phyloP scores from a whole-genome alignment of 768 basidiomycete species.

The Pisolithus sp. region DNA sequence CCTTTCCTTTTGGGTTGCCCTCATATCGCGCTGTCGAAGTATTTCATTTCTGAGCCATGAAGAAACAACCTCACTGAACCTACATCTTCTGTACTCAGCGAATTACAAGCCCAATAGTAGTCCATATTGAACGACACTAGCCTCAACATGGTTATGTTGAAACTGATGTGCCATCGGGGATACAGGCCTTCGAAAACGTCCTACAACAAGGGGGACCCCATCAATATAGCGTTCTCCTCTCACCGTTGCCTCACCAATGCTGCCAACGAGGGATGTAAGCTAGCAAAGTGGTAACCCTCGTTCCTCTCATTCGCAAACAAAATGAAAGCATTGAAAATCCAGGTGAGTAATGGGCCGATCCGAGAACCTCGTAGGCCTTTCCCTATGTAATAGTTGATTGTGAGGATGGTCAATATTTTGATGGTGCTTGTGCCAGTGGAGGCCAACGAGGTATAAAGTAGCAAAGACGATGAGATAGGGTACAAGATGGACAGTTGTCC shows the following conservation, averaged over 20 bases:
- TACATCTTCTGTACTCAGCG: conserved; percentile 37
- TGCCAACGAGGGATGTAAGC: conserved; percentile 47
- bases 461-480: conserved; percentile 60
- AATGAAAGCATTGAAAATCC: conserved; percentile 70
- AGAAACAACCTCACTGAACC: conserved; percentile 8
- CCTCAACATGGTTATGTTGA: conserved; percentile 95
- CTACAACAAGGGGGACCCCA: conserved; percentile 30
- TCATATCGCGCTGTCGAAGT: conserved; percentile 20
- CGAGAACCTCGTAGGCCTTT: conserved; percentile 38
- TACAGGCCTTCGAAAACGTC: conserved; percentile 68
- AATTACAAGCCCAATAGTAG: conserved; percentile 72
- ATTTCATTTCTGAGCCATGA: conserved; percentile 4
- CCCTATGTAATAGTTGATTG: conserved; percentile 61
- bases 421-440: conserved; percentile 80
- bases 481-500: conserved; percentile 35
- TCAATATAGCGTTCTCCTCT: background rate
- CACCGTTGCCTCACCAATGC: conserved; percentile 47
- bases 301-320: conserved; percentile 74
- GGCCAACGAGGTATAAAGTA: conserved; percentile 52
- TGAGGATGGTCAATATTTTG: conserved; percentile 72
- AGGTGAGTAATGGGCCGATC: conserved; percentile 50
- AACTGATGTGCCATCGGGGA: conserved; percentile 88
- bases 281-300: conserved; percentile 65
- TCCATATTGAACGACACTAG: conserved; percentile 93
- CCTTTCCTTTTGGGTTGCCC: conserved; percentile 55